Conservation (phyloP, 2,329 filamentous ascomycete genomes). For the Penicillium frequentans region DNA sequence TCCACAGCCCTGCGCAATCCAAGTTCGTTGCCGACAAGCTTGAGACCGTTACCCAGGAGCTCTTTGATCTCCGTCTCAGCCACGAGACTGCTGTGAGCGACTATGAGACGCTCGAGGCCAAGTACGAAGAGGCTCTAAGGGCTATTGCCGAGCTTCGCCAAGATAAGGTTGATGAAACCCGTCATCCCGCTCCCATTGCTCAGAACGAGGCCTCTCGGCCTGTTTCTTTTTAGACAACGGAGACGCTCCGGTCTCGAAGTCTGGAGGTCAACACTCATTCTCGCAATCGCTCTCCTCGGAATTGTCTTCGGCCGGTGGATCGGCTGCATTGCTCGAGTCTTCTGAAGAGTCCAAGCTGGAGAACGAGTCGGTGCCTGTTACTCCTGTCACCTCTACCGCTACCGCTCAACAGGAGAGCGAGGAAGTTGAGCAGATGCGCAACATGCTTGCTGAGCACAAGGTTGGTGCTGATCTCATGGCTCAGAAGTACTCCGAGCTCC, state of each 20-base stretch:
- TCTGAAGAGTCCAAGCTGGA: conserved; percentile 36
- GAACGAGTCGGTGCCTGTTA: conserved; percentile 47
- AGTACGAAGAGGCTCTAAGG: conserved; percentile 86
- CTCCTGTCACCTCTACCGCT: conserved; percentile 25
- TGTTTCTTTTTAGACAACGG: conserved; percentile 78
- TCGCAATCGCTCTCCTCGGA: conserved; percentile 93
- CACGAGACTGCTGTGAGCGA: conserved; percentile 83
- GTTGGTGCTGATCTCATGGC: conserved; percentile 70
- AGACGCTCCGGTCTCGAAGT: conserved; percentile 69
- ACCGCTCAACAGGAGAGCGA: conserved; percentile 51
- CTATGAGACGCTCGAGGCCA: conserved; percentile 76
- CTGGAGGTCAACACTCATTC: conserved; percentile 69
- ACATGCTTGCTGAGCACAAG: conserved; percentile 74
- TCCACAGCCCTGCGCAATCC: conserved; percentile 74
- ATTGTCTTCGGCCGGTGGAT: conserved; percentile 82
- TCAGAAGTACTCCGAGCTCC: conserved; percentile 78
- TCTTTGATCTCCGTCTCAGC: conserved; percentile 84
- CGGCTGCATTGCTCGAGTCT: conserved; percentile 63
- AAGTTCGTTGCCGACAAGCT: conserved; percentile 90
- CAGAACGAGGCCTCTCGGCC: conserved; percentile 56
- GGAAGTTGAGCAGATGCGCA: conserved; percentile 71
- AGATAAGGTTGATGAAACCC: conserved; percentile 77
- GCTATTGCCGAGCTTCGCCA: conserved; percentile 76
- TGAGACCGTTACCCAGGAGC: conserved; percentile 85
- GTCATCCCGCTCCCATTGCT: conserved; percentile 53